Evolutionary conservation across 1,139 yeast species (phyloP), one percentile per base, ranked within the genome.

Genomic region (Blastobotrys arbuscula): DNA sequence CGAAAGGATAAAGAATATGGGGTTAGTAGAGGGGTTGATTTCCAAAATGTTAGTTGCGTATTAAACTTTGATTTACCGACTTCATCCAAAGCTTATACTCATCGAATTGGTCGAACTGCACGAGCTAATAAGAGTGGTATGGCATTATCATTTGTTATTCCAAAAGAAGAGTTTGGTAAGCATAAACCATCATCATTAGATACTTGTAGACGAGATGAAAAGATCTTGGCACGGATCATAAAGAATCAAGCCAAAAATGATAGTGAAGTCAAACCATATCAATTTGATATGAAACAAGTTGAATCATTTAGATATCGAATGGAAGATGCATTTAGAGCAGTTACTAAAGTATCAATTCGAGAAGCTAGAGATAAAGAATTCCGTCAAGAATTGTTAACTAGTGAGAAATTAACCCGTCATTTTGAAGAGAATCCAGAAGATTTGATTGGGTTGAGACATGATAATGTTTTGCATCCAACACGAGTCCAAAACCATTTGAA

Each of bases 361-460:
- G 97, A 92, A 63, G 97, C 98, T 1, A 79, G 98, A 61, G 79
- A 90, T 49, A 85, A 82, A 64, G 99, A 94, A 66, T 76, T 94
- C 65, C 85, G 86, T 65, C 79, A 83, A 60, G 98, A 94, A 67
- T 75, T 94, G 65, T 73, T 94, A 54, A 81, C 90, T 40, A 85
- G 95, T 56, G 97, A 89, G 55, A 89, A 88, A 62, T 77, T 94
- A 63, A 89, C 89, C 68, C 79, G 97, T 61, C 95, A 89, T 69
- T 94, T 94, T 63, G 97, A 92, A 68, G 98, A 92, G 63, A 92
- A 92, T 65, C 98, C 98, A n/a, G 95, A 88, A 62, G 98, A 94
- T 68, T 75, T 92, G 61, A 81, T 81, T 13, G 81, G 84, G 47
- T 78, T 92, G 65, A 83, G 97, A 65, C 98, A 92, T 63, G 98